Evolutionary conservation across 1,284 basidiomycete species (phyloP).

Genomic region (Tilletia horrida): DNA sequence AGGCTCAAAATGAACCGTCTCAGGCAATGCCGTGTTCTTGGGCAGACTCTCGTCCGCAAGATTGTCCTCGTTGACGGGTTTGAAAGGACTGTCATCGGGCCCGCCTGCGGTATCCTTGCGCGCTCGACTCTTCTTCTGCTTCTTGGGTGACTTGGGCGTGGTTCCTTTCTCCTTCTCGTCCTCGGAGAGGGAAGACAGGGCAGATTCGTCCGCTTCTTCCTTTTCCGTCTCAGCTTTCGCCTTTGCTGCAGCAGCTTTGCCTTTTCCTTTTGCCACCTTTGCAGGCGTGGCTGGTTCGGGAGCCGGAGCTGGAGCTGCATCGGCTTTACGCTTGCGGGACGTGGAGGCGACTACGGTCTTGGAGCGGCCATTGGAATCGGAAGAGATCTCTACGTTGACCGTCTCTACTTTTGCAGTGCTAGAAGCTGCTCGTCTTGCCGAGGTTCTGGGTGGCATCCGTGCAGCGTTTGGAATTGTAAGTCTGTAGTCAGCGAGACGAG

Average conservation of each 20-base stretch:
- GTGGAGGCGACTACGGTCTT: no score
- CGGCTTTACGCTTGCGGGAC: no score
- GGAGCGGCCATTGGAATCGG: no score
- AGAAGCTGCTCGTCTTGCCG: no score
- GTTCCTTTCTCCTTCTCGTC: neutral
- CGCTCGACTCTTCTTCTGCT: slow-evolving; percentile 13
- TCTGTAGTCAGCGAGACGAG: no score
- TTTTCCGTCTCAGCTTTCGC: neutral
- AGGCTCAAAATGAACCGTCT: neutral
- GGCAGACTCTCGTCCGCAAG: neutral
- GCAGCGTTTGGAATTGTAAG: no score
- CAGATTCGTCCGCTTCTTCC: neutral
- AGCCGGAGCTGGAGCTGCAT: no score
- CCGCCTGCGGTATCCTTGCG: slow-evolving; percentile 12
- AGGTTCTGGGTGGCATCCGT: no score
- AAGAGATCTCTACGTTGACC: no score
- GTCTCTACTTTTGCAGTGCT: no score
- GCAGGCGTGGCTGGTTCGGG: neutral
- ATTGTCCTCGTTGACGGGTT: neutral
- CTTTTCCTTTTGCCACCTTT: slow-evolving; percentile 3
- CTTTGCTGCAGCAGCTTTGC: neutral
- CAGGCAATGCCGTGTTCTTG: neutral
- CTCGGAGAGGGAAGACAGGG: neutral
- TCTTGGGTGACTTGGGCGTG: slow-evolving; percentile 6
- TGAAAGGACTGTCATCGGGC: slow-evolving; percentile 1